Percentiles rank a stretch among this genome's conserved stretches.
phyloP scores from a whole-genome alignment of 805 yeast genomes.

The Soucietia sequanensis region DNA sequence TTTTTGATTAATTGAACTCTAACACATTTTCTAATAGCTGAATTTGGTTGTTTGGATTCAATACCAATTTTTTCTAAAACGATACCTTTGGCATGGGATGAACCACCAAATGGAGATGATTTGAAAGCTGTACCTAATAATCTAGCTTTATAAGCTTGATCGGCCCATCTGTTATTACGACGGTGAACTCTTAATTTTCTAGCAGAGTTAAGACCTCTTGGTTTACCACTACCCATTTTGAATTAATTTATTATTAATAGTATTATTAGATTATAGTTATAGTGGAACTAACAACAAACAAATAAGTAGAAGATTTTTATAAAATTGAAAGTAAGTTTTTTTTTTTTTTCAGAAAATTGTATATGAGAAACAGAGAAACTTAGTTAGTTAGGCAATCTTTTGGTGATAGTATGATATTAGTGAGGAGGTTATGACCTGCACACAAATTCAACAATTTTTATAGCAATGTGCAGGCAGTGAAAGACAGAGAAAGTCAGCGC shows the following conservation, averaged over 20 bases:
- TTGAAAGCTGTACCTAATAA: constrained; percentile 99
- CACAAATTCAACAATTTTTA: too few species aligned
- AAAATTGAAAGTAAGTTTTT: constrained; percentile 1
- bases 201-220: constrained; percentile 99
- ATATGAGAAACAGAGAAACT: too few species aligned
- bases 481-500: too few species aligned
- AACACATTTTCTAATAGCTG: constrained; percentile 99
- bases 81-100: constrained; percentile 99
- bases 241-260: constrained; percentile 12
- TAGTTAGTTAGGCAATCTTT: too few species aligned
- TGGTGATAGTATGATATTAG: too few species aligned
- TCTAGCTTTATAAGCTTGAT: constrained; percentile 96
- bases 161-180: constrained; percentile 99
- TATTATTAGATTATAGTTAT: background rate
- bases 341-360: too few species aligned
- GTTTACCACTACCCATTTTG: constrained; percentile 99
- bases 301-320: too few species aligned
- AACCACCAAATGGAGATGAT: constrained; percentile 99
- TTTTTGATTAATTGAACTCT: constrained; percentile 99
- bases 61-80: constrained; percentile 99
- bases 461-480: too few species aligned
- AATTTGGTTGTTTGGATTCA: constrained; percentile 99
- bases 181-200: constrained; percentile 99
- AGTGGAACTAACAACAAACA: too few species aligned
- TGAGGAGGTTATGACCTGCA: too few species aligned